phyloP scores from a whole-genome alignment of 2,329 filamentous ascomycete species.

The Emergomyces orientalis region DNA sequence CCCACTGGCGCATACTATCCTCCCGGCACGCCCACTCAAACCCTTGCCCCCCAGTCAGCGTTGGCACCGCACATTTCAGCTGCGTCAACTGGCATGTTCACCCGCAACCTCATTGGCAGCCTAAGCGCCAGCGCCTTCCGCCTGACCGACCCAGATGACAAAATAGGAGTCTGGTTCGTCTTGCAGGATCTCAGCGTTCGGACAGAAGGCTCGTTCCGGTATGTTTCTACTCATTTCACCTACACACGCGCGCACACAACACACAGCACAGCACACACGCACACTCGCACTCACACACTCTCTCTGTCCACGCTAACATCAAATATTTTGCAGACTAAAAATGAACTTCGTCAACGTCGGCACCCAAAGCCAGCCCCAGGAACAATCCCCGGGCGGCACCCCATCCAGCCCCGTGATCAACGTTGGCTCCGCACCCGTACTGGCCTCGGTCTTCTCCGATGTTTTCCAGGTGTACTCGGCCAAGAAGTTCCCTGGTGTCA shows the following conservation, averaged over 20 bases:
- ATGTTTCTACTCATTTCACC: no score
- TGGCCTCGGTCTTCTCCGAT: conserved; percentile 79
- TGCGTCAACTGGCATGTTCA: conserved; percentile 70
- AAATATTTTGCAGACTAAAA: conserved; percentile 53
- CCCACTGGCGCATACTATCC: conserved; percentile 8
- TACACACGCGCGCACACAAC: no score
- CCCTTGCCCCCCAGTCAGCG: conserved; percentile 11
- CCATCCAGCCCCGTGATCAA: conserved; percentile 48
- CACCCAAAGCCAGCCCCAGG: conserved; percentile 24
- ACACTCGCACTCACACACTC: not conserved
- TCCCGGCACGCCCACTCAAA: conserved; percentile 6
- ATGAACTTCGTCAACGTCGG: conserved; percentile 78
- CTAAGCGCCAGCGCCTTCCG: conserved; percentile 80
- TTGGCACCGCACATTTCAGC: conserved; percentile 23
- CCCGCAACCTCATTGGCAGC: conserved; percentile 87
- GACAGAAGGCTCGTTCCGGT: conserved; percentile 87
- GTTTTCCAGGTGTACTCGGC: conserved; percentile 90
- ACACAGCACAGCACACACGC: no score
- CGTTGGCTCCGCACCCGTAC: conserved; percentile 65
- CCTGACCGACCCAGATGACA: conserved; percentile 66
- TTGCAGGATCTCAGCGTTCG: conserved; percentile 90
- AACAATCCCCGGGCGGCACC: conserved; percentile 20
- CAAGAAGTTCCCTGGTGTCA: conserved; percentile 97
- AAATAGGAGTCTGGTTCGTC: conserved; percentile 92
- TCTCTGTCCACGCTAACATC: not conserved